These are phyloP conservation scores for Fusarium brevicatenulatum DNA, from an alignment of 2,329 filamentous ascomycete genomes.

Conservation along the genomic window DNA sequence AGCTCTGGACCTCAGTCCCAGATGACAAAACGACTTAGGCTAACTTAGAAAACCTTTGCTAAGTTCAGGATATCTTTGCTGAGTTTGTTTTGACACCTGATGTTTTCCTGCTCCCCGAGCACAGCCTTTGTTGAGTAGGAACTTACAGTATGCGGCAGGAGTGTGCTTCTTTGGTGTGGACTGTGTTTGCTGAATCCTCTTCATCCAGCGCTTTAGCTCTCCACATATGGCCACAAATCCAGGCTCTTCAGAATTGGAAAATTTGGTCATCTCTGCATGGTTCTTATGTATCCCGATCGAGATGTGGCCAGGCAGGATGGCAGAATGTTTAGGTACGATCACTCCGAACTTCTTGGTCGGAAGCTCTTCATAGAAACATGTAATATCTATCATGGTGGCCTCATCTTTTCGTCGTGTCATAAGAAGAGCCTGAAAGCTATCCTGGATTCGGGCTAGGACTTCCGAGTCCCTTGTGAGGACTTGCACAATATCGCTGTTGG, in stretches of 20 bases:
- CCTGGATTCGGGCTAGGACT: constrained; percentile 18
- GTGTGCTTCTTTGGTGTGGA: accelerated
- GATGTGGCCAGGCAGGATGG: constrained; percentile 17
- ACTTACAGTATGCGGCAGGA: neutral
- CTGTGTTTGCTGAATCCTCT: neutral
- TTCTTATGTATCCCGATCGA: constrained; percentile 16
- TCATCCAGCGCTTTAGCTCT: constrained; percentile 22
- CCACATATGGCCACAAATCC: constrained; percentile 17
- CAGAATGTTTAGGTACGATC: constrained; percentile 26
- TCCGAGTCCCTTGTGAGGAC: constrained; percentile 24
- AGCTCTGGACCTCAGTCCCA: accelerated
- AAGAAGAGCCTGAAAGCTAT: constrained; percentile 20
- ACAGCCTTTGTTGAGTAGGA: neutral
- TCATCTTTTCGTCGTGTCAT: neutral
- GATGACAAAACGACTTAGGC: neutral
- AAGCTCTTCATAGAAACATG: constrained; percentile 37
- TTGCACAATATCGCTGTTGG: constrained; percentile 25
- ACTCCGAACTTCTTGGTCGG: constrained; percentile 8
- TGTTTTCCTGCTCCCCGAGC: neutral
- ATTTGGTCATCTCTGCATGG: constrained; percentile 26
- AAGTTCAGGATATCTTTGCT: neutral
- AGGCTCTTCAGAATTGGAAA: neutral
- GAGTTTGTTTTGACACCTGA: neutral
- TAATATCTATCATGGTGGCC: constrained; percentile 3
- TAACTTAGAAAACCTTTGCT: neutral